phyloP scores from a whole-genome alignment of 202 grass and related monocot species.

The Saccharum hybrid region DNA sequence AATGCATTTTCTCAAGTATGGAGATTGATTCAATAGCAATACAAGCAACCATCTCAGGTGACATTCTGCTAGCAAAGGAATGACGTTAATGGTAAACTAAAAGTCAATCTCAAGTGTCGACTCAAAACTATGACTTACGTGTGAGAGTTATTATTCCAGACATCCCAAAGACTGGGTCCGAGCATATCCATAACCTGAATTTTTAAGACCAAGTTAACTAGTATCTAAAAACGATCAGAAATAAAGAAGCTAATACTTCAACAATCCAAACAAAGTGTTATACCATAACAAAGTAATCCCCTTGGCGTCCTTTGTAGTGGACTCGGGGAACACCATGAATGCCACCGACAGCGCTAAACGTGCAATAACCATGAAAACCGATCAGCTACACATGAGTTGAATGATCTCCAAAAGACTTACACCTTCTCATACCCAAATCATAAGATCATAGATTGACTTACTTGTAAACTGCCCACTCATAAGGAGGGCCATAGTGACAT shows the following conservation, averaged over 20 bases:
- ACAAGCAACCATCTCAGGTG: constrained; percentile 96
- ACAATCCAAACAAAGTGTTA: constrained; percentile 38
- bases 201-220: constrained; percentile 47
- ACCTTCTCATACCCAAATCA: constrained; percentile 30
- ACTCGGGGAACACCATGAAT: constrained; percentile 92
- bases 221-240: constrained; percentile 31
- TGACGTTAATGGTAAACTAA: constrained; percentile 35
- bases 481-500: constrained; percentile 86
- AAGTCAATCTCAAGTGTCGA: constrained; percentile 30
- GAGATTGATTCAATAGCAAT: constrained; percentile 98
- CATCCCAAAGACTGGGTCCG: constrained; percentile 96
- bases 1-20: constrained; percentile 98
- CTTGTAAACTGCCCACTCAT: constrained; percentile 95
- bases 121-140: constrained; percentile 60
- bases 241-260: constrained; percentile 25
- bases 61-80: constrained; percentile 69
- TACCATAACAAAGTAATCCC: constrained; percentile 98
- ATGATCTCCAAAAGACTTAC: constrained; percentile 30
- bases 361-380: constrained; percentile 27
- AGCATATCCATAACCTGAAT: constrained; percentile 99
- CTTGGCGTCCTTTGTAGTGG: constrained; percentile 96
- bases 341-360: constrained; percentile 68
- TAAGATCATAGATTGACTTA: constrained; percentile 57
- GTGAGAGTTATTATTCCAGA: constrained; percentile 89
- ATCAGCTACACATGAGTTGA: constrained; percentile 15